A percentile compares a stretch with the other conserved stretches of the same genome.
These are phyloP conservation scores for Phialophora expanda DNA, from an alignment of 2,329 filamentous ascomycete genomes.

Conservation along the genomic window DNA sequence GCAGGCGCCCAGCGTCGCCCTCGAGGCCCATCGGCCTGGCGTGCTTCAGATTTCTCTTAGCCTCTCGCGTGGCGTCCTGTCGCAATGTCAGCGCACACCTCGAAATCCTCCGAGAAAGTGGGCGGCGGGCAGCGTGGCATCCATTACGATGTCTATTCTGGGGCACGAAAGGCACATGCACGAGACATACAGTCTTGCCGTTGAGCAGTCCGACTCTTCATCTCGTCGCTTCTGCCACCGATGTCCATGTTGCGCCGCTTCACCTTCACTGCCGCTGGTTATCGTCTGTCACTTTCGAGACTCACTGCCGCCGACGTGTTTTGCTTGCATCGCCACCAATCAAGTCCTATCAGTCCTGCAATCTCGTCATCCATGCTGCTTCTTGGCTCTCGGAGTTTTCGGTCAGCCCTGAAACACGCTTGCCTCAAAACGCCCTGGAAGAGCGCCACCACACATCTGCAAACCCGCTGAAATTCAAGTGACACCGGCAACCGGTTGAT, in stretches of 20 bases:
- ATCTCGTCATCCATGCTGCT: conserved; percentile 29
- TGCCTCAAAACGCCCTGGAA: conserved; percentile 10
- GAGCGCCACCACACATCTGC: conserved; percentile 14
- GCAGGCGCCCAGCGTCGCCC: conserved; percentile 8
- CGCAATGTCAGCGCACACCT: conserved; percentile 18
- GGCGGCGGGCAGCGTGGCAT: background rate
- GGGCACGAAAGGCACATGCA: background rate
- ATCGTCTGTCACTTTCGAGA: background rate
- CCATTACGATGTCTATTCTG: too few species aligned
- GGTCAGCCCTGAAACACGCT: conserved; percentile 28
- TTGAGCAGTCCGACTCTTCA: background rate
- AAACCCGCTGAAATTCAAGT: background rate
- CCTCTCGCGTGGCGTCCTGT: conserved; percentile 33
- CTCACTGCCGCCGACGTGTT: conserved; percentile 11
- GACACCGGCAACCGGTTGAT: conserved; percentile 7
- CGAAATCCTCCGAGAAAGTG: conserved; percentile 33
- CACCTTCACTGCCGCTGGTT: background rate
- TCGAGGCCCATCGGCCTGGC: conserved; percentile 21
- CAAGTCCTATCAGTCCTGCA: conserved; percentile 23
- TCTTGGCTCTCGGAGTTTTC: conserved; percentile 22
- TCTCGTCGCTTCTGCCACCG: background rate
- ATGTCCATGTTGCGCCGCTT: background rate
- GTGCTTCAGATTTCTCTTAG: conserved; percentile 36
- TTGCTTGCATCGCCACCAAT: conserved; percentile 2
- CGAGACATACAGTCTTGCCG: background rate